phyloP scores from a whole-genome alignment of 2,329 filamentous ascomycete species.

The Chaetoscypha palmicola region DNA sequence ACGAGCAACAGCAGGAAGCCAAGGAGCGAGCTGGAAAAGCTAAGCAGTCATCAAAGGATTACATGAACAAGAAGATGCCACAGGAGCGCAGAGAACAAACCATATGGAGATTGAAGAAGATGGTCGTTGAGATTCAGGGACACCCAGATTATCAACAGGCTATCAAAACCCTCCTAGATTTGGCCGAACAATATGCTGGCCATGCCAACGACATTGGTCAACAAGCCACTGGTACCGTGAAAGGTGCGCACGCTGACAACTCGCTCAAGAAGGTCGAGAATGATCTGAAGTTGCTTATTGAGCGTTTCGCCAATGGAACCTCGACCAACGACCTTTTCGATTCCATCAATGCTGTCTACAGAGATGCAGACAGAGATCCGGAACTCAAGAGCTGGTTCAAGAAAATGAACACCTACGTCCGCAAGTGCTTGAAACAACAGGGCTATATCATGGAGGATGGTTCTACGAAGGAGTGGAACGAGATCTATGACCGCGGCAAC shows the following conservation, averaged over 20 bases:
- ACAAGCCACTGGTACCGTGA: slow-evolving; percentile 60
- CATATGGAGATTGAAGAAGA: slow-evolving; percentile 93
- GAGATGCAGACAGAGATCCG: slow-evolving; percentile 76
- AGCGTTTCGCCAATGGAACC: slow-evolving; percentile 93
- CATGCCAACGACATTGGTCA: slow-evolving; percentile 62
- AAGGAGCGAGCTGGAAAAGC: slow-evolving; percentile 44
- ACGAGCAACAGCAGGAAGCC: slow-evolving; percentile 52
- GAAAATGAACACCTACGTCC: slow-evolving; percentile 67
- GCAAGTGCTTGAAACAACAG: slow-evolving; percentile 78
- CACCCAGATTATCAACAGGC: slow-evolving; percentile 90
- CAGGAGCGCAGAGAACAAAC: slow-evolving; percentile 88
- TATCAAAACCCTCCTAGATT: slow-evolving; percentile 75
- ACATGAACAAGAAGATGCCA: slow-evolving; percentile 80
- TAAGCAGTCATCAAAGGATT: slow-evolving; percentile 56
- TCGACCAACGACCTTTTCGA: slow-evolving; percentile 81
- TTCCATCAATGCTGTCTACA: slow-evolving; percentile 78
- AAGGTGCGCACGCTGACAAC: slow-evolving; percentile 61
- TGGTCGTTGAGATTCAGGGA: slow-evolving; percentile 92
- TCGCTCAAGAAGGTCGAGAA: slow-evolving; percentile 65
- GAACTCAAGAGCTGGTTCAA: slow-evolving; percentile 90
- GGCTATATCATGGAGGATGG: slow-evolving; percentile 82
- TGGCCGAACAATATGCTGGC: slow-evolving; percentile 78
- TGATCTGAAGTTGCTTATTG: slow-evolving; percentile 79
- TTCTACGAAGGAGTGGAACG: slow-evolving; percentile 75
- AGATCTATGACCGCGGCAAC: slow-evolving; percentile 75